phyloP scores from a whole-genome alignment of 2,329 filamentous ascomycete species.

The Eutypella sp. region DNA sequence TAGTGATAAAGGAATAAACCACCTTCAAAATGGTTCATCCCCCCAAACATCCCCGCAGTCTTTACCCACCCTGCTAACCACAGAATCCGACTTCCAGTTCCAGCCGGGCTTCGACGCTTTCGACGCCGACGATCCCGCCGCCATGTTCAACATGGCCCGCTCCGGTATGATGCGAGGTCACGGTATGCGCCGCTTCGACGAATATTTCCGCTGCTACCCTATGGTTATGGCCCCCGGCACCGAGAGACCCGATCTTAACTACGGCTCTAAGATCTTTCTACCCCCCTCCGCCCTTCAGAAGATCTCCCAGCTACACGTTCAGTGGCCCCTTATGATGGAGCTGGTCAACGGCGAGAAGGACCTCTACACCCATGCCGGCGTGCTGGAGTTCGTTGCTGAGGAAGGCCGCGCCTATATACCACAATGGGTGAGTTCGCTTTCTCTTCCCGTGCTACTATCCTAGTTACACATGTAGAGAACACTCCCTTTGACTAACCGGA shows the following conservation, averaged over 20 bases:
- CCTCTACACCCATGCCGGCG: conserved; percentile 84
- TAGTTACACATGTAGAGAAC: background rate
- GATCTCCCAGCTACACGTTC: conserved; percentile 90
- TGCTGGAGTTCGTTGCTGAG: conserved; percentile 95
- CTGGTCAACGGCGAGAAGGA: conserved; percentile 80
- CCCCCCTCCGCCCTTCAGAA: conserved; percentile 97
- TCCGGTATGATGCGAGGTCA: conserved; percentile 39
- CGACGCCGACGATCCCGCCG: conserved; percentile 43
- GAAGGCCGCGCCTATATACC: conserved; percentile 95
- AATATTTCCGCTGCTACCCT: conserved; percentile 97
- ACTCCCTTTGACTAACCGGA: conserved; percentile 16
- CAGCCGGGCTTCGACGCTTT: conserved; percentile 37
- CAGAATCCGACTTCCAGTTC: conserved; percentile 11
- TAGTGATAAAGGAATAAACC: too few relatives aligned
- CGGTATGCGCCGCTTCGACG: conserved; percentile 78
- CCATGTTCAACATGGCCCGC: conserved; percentile 45
- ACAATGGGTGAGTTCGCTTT: conserved; percentile 66
- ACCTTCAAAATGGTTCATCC: background rate
- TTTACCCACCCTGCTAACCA: conserved; percentile 10
- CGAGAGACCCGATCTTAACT: conserved; percentile 85
- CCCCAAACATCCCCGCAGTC: background rate
- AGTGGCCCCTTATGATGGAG: conserved; percentile 97
- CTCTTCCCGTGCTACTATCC: background rate
- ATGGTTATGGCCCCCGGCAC: conserved; percentile 89
- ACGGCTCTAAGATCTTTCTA: conserved; percentile 95